Conservation (phyloP, 139 green algal genomes). For the Medakamo hakoo region DNA sequence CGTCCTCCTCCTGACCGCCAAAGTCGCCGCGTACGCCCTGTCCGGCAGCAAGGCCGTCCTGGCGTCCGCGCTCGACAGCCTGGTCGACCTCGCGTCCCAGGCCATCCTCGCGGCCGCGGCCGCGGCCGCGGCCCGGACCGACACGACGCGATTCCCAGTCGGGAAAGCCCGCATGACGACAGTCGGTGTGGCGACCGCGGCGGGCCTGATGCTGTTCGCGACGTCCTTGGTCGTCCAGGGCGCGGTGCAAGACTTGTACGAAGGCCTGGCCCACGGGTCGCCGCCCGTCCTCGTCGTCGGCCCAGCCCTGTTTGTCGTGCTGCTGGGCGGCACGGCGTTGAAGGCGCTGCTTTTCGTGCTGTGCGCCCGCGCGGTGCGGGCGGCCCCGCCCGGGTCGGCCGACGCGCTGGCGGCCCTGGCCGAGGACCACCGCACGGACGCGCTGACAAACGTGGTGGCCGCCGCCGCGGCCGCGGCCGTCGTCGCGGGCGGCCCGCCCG, state of each 20-base stretch:
- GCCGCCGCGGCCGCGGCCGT: too few relatives aligned
- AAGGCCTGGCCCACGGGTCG: neutral
- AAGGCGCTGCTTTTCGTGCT: neutral
- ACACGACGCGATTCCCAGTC: neutral
- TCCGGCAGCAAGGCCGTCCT: conserved; percentile 29
- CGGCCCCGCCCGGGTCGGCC: too few relatives aligned
- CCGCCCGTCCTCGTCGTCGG: neutral
- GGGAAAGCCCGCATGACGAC: neutral
- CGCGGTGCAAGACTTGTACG: neutral
- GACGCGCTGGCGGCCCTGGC: neutral
- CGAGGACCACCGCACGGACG: neutral
- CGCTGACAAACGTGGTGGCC: neutral
- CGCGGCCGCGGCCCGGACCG: neutral
- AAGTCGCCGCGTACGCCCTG: conserved; percentile 24
- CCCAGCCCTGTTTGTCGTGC: neutral
- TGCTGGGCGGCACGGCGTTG: neutral
- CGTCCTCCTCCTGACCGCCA: conserved; percentile 19
- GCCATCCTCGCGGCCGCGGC: neutral
- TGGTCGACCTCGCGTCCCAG: conserved; percentile 30
- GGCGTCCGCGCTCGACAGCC: conserved; percentile 26
- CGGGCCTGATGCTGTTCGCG: neutral
- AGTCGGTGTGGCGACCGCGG: neutral
- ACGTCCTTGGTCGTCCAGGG: neutral
- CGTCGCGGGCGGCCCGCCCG: too few relatives aligned
- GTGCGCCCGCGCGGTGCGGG: neutral